Conservation (phyloP, 371 early-diverging fungal genomes). For the Mucor lusitanicus region DNA sequence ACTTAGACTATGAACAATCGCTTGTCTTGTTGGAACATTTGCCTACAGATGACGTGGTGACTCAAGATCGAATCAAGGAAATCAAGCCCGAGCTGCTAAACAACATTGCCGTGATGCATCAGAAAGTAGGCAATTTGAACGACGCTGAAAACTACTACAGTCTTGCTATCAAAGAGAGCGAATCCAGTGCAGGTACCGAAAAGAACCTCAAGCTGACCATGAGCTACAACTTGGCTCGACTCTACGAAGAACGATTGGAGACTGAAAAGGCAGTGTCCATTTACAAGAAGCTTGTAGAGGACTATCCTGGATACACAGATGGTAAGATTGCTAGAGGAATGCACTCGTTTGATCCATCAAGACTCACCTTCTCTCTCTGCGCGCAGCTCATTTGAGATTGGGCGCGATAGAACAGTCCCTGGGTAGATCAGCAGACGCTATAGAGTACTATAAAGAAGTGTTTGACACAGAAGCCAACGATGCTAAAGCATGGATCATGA, state of each 20-base stretch:
- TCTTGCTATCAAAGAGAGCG: constrained; percentile 40
- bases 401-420: constrained; percentile 64
- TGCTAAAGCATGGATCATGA: constrained; percentile 68
- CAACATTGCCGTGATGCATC: constrained; percentile 80
- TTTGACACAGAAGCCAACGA: constrained; percentile 67
- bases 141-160: constrained; percentile 43
- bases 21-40: constrained; percentile 21
- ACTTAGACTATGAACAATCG: constrained; percentile 42
- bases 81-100: constrained; percentile 75
- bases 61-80: constrained; percentile 28
- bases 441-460: constrained; percentile 65
- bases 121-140: constrained; percentile 44
- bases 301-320: constrained; percentile 76
- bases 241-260: constrained; percentile 70
- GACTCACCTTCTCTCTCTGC: too few relatives aligned
- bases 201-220: constrained; percentile 54
- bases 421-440: constrained; percentile 60
- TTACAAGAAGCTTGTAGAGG: constrained; percentile 62
- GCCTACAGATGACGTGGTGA: constrained; percentile 21
- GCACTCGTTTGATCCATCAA: too few relatives aligned
- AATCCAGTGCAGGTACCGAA: constrained; percentile 16
- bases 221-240: constrained; percentile 83
- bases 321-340: too few relatives aligned
- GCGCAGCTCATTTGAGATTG: constrained; percentile 72
- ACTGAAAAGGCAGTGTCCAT: constrained; percentile 63